phyloP scores from a whole-genome alignment of 257 asterid genomes.

The Schizonepeta tenuifolia region DNA sequence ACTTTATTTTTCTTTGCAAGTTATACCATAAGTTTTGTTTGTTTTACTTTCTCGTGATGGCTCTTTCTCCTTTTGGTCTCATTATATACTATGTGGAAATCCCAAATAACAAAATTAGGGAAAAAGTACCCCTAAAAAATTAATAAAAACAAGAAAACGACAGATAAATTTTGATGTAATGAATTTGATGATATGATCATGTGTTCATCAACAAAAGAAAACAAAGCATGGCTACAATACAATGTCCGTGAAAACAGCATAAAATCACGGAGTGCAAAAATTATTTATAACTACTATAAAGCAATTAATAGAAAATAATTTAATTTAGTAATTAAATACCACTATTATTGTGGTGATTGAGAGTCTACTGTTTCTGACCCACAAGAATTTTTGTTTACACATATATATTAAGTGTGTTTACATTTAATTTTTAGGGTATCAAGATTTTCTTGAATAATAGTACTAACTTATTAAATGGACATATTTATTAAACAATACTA shows the following conservation, averaged over 20 bases:
- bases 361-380: background rate
- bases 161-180: constrained; percentile 11
- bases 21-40: constrained; percentile 31
- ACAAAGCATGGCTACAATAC: constrained; percentile 37
- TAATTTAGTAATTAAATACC: constrained; percentile 11
- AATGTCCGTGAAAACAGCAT: constrained; percentile 50
- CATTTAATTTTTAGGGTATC: too few species aligned
- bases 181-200: constrained; percentile 26
- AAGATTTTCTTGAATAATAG: too few species aligned
- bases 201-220: constrained; percentile 33
- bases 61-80: constrained; percentile 24
- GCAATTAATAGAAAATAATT: background rate
- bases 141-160: background rate
- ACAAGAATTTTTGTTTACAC: background rate
- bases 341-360: constrained; percentile 12
- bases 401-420: too few species aligned
- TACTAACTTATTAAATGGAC: too few species aligned
- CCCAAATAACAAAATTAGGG: background rate
- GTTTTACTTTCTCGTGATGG: constrained; percentile 56
- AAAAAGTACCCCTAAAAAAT: background rate
- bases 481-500: too few species aligned
- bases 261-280: constrained; percentile 39
- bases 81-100: background rate
- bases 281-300: constrained; percentile 9
- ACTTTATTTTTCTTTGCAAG: constrained; percentile 30